Percentiles rank a stretch among this genome's conserved stretches.
phyloP scores from a whole-genome alignment of 345 rosid species.

The Citrus sinensis region DNA sequence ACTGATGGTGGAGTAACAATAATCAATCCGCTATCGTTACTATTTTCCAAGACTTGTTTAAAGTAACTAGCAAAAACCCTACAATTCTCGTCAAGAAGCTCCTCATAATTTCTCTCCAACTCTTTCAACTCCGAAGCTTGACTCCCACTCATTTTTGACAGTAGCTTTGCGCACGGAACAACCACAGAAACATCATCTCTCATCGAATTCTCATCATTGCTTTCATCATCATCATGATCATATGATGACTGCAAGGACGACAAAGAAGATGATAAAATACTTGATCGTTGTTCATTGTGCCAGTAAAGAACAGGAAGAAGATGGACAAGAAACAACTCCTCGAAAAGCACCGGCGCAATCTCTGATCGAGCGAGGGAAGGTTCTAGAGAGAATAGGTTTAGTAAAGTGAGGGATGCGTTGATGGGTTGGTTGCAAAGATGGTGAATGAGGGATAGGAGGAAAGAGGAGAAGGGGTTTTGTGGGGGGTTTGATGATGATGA shows the following conservation, averaged over 20 bases:
- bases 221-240: not conserved
- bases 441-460: conserved; percentile 48
- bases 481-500: not conserved
- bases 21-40: conserved; percentile 16
- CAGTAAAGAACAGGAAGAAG: conserved; percentile 47
- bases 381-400: conserved; percentile 38
- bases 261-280: conserved; percentile 25
- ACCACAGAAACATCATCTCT: conserved; percentile 29
- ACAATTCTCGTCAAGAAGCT: conserved; percentile 55
- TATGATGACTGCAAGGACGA: not conserved
- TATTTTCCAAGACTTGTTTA: conserved; percentile 28
- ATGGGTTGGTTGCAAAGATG: conserved; percentile 38
- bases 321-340: conserved; percentile 49
- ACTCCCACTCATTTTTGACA: conserved; percentile 52
- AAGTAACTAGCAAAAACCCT: conserved; percentile 44
- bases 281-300: conserved; percentile 39
- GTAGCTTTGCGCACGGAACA: conserved; percentile 30
- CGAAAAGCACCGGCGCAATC: conserved; percentile 42
- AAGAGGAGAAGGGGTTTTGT: conserved; percentile 34
- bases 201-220: conserved; percentile 20
- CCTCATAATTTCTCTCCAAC: conserved; percentile 45
- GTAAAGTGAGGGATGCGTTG: conserved; percentile 35
- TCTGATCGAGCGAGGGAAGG: conserved; percentile 51
- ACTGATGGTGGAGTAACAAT: conserved; percentile 28
- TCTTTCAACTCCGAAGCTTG: conserved; percentile 50